Evolutionary conservation across 1,284 basidiomycete genomes (phyloP).

Genomic region (Apiotrichum gracile): DNA sequence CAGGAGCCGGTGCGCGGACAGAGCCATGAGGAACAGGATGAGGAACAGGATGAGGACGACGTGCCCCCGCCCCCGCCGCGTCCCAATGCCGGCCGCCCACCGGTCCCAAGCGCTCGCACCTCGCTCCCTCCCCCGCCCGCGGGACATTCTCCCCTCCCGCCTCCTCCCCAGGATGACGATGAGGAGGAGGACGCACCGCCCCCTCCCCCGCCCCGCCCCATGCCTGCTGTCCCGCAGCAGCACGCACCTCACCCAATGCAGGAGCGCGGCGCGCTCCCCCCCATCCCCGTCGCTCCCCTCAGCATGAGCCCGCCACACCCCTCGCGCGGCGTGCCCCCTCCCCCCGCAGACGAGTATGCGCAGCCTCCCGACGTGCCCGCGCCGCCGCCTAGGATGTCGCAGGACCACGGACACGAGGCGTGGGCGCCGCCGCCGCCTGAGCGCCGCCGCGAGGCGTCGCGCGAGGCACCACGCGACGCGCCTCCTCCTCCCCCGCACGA

Average conservation of each 20-base stretch:
- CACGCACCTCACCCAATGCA: no score
- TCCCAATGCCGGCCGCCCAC: not conserved
- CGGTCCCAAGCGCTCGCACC: not conserved
- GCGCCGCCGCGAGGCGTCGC: no score
- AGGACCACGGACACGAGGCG: no score
- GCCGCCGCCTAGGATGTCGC: not conserved
- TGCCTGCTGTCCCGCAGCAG: constrained; percentile 16
- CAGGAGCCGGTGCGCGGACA: not conserved
- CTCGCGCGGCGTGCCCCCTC: not conserved
- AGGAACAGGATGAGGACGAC: not conserved
- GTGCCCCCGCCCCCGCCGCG: not conserved
- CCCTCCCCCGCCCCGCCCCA: constrained; percentile 9
- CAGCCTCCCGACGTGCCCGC: constrained; percentile 1
- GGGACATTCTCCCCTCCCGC: not conserved
- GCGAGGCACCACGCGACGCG: no score
- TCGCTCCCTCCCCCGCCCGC: not conserved
- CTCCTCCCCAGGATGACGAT: constrained; percentile 13
- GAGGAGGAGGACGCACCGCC: constrained; percentile 12
- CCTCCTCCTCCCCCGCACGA: not conserved
- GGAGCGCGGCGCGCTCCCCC: no score
- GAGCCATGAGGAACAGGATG: not conserved
- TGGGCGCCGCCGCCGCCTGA: no score
- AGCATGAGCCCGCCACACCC: not conserved
- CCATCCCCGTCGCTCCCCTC: no score
- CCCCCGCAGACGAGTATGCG: constrained; percentile 2